phyloP scores from a whole-genome alignment of 1,284 basidiomycete species.

The Cryptococcus depauperatus region DNA sequence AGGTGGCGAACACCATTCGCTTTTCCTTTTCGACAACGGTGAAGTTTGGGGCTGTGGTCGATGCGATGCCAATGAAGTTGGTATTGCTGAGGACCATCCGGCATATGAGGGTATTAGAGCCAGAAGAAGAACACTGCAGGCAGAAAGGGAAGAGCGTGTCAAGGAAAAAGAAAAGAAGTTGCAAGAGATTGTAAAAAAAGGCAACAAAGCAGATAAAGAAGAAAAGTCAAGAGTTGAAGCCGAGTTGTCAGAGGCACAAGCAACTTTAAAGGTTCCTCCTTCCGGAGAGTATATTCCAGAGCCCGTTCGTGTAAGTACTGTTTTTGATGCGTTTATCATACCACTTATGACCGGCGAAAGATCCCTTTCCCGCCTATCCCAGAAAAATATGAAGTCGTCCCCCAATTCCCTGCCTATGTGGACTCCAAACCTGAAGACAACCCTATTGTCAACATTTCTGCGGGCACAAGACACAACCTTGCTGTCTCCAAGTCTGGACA shows the following conservation, averaged over 20 bases:
- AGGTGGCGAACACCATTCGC: conserved; percentile 71
- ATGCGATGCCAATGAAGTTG: conserved; percentile 68
- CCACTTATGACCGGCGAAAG: too few relatives aligned
- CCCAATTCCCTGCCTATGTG: conserved; percentile 40
- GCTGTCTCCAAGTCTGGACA: conserved; percentile 70
- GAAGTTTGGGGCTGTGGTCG: conserved; percentile 76
- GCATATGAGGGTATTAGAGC: conserved; percentile 49
- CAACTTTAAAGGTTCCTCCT: conserved; percentile 49
- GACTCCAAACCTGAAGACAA: conserved; percentile 49
- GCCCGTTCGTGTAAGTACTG: conserved; percentile 42
- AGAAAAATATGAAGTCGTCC: conserved; percentile 45
- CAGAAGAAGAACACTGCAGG: conserved; percentile 36
- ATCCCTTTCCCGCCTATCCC: conserved; percentile 57
- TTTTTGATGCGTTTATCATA: conserved; percentile 15
- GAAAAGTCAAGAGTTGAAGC: conserved; percentile 33
- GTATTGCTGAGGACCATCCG: conserved; percentile 56
- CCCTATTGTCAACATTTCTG: conserved; percentile 64
- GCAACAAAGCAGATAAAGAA: conserved; percentile 21
- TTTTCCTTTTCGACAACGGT: conserved; percentile 77
- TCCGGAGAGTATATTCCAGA: conserved; percentile 53
- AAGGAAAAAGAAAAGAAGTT: conserved; percentile 21
- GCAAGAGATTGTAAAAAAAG: conserved; percentile 16
- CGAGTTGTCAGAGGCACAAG: conserved; percentile 34
- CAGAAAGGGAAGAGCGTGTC: conserved; percentile 35
- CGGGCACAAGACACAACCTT: conserved; percentile 72